phyloP scores from a whole-genome alignment of 2,329 filamentous ascomycete species.

The Verticillium tricorpus region DNA sequence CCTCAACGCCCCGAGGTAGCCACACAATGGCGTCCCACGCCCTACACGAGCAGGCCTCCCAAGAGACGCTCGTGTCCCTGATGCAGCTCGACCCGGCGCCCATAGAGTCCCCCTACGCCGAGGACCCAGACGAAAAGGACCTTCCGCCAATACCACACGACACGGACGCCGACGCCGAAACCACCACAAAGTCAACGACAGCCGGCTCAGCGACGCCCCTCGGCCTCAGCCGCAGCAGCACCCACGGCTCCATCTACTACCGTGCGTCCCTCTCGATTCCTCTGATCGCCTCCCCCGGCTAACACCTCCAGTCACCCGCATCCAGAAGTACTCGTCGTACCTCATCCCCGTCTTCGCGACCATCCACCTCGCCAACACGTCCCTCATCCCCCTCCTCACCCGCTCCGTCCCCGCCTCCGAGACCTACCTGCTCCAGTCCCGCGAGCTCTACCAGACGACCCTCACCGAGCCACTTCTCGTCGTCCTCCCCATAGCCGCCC shows the following conservation, averaged over 20 bases:
- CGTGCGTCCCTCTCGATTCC: constrained; percentile 41
- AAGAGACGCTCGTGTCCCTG: constrained; percentile 15
- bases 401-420: constrained; percentile 71
- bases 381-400: constrained; percentile 71
- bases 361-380: constrained; percentile 77
- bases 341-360: constrained; percentile 72
- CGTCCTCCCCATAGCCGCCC: constrained; percentile 66
- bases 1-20: too few relatives aligned
- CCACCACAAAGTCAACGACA: constrained; percentile 25
- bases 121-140: constrained; percentile 38
- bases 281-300: background rate
- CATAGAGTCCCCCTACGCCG: constrained; percentile 53
- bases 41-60: constrained; percentile 10
- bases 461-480: constrained; percentile 77
- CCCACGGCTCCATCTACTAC: constrained; percentile 72
- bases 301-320: constrained; percentile 53
- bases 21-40: constrained; percentile 9
- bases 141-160: constrained; percentile 33
- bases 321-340: constrained; percentile 89
- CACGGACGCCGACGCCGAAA: constrained; percentile 18
- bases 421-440: constrained; percentile 81
- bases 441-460: constrained; percentile 86
- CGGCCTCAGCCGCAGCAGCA: constrained; percentile 53
- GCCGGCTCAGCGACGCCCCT: constrained; percentile 38
- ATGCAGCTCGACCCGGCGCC: constrained; percentile 14